phyloP scores from a whole-genome alignment of 768 basidiomycete genomes.

The Mycena vitilis region DNA sequence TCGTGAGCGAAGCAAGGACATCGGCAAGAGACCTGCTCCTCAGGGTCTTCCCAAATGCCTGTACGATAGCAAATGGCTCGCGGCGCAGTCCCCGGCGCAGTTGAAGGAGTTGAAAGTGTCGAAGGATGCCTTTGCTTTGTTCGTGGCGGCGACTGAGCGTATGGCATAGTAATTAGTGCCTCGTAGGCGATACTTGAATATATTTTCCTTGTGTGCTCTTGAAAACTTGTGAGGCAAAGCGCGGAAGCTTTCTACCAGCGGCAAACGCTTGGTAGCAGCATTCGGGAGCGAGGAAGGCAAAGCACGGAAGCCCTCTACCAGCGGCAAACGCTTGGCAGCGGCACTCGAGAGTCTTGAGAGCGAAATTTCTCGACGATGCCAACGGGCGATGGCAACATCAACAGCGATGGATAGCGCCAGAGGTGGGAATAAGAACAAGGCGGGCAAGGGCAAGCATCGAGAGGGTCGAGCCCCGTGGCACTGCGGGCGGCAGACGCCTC shows the following conservation, averaged over 20 bases:
- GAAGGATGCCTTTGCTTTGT: conserved; percentile 3
- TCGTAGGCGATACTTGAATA: background rate
- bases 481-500: conserved; percentile 7
- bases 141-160: conserved; percentile 15
- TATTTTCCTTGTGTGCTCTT: background rate
- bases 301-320: background rate
- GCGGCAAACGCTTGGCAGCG: background rate
- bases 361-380: background rate
- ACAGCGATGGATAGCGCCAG: background rate
- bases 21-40: conserved; percentile 3
- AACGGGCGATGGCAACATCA: background rate
- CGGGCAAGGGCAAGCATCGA: background rate
- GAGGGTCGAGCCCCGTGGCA: background rate
- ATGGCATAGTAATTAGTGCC: background rate
- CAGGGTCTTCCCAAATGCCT: conserved; percentile 14
- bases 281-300: background rate
- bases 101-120: conserved; percentile 8
- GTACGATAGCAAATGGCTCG: conserved; percentile 18
- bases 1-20: background rate
- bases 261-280: too few relatives aligned
- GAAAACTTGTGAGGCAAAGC: background rate
- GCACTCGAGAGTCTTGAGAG: conserved; percentile 1
- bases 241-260: too few relatives aligned
- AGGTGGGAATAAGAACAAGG: background rate
- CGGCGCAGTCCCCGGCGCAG: background rate